Evolutionary conservation across 176 grass and related monocot genomes (phyloP).

Genomic region (Zea luxurians): DNA sequence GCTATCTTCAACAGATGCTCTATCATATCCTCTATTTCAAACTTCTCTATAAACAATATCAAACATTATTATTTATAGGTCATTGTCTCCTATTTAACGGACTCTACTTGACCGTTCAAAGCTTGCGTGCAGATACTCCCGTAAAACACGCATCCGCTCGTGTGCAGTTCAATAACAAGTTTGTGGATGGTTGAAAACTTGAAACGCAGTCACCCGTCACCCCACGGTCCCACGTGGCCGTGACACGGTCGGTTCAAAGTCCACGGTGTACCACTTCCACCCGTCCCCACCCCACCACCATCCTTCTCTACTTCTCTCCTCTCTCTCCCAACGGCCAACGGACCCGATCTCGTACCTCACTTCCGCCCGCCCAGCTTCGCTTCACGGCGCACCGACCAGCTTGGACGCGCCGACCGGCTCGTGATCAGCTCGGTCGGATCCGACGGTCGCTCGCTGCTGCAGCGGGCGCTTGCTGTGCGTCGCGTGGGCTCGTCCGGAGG

Average conservation of each 20-base stretch:
- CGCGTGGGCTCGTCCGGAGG: not conserved
- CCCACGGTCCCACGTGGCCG: slow-evolving; percentile 5
- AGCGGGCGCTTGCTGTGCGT: not conserved
- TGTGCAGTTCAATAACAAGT: too few species aligned
- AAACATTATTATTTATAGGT: too few species aligned
- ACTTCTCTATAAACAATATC: too few species aligned
- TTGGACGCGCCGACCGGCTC: not conserved
- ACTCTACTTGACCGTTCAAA: too few species aligned
- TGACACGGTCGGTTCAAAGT: slow-evolving; percentile 12
- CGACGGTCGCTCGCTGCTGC: not conserved
- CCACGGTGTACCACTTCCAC: slow-evolving; percentile 36
- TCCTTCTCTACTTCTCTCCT: not conserved
- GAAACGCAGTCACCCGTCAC: too few species aligned
- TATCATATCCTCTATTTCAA: too few species aligned
- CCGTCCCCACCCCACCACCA: too few species aligned
- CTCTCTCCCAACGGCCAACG: not conserved
- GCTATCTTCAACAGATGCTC: too few species aligned
- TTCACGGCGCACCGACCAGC: not conserved
- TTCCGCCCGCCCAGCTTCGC: not conserved
- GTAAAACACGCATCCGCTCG: too few species aligned
- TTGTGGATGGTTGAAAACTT: too few species aligned
- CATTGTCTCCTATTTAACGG: too few species aligned
- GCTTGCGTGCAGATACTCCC: too few species aligned
- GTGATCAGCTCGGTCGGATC: not conserved
- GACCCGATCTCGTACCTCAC: not conserved